Conservation (phyloP, 768 basidiomycete species). For the Boletus bicolor region DNA sequence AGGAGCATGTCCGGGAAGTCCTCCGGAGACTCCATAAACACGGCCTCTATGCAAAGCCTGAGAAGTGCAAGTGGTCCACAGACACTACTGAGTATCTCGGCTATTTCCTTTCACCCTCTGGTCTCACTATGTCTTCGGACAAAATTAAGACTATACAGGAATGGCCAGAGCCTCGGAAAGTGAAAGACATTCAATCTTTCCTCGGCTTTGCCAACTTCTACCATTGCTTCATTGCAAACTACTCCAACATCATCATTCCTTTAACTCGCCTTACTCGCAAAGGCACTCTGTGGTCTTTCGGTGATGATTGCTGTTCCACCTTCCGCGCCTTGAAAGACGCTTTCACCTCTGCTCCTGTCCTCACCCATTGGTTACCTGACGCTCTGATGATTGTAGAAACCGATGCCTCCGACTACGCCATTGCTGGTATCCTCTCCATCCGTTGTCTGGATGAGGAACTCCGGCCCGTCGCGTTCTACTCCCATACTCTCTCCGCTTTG, state of each 20-base stretch:
- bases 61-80: no score
- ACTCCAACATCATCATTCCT: neutral
- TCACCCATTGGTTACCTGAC: neutral
- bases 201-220: neutral
- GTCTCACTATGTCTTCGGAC: neutral
- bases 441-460: no score
- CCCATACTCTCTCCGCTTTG: no score
- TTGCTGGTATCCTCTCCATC: no score
- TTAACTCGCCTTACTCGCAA: neutral
- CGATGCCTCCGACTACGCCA: no score
- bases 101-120: no score
- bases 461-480: no score
- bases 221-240: neutral
- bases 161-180: neutral
- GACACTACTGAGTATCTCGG: no score
- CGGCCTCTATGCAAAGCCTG: no score
- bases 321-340: neutral
- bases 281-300: neutral
- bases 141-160: neutral
- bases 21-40: neutral
- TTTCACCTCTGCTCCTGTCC: neutral
- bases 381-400: no score
- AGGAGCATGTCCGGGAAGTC: neutral
- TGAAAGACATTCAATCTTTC: neutral
- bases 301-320: neutral